These are phyloP conservation scores for Colletotrichum somersetense DNA, from an alignment of 2,329 filamentous ascomycete genomes.

Conservation along the genomic window DNA sequence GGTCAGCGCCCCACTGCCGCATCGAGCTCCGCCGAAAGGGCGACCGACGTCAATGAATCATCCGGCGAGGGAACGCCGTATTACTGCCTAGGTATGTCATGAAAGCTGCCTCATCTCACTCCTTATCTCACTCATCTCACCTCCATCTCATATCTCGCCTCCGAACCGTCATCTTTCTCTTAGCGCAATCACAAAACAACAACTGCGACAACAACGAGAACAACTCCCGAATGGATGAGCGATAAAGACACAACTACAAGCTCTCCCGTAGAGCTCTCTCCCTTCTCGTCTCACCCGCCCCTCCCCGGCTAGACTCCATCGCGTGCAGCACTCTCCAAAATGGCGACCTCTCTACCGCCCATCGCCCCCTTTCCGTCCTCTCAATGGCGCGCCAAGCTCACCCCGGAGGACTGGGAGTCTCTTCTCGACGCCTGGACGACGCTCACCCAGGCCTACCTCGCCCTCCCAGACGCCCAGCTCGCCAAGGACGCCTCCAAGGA, in stretches of 20 bases:
- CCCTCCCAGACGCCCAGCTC: constrained; percentile 69
- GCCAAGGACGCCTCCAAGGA: constrained; percentile 63
- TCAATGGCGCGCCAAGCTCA: constrained; percentile 74
- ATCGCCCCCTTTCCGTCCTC: constrained; percentile 83
- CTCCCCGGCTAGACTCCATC: neutral
- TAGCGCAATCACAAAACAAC: too few relatives aligned
- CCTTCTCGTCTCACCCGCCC: neutral
- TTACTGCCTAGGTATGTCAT: neutral
- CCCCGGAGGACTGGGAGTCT: constrained; percentile 79
- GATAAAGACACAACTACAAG: neutral
- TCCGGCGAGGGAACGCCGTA: constrained; percentile 50
- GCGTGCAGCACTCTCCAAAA: constrained; percentile 41
- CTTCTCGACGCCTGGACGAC: constrained; percentile 83
- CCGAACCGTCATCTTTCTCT: neutral
- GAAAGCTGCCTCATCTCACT: neutral
- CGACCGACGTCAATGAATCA: constrained; percentile 52
- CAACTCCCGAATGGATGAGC: constrained; percentile 4
- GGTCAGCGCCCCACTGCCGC: constrained; percentile 19
- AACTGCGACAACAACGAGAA: too few relatives aligned
- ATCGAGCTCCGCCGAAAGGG: constrained; percentile 26
- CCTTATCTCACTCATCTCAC: neutral
- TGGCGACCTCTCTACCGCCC: constrained; percentile 69
- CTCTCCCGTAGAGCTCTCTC: constrained; percentile 1
- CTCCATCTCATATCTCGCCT: neutral
- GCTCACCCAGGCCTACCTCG: constrained; percentile 74